Evolutionary conservation across 164 flowering plant species (phyloP).

Genomic region (Kalanchoe fedtschenkoi): DNA sequence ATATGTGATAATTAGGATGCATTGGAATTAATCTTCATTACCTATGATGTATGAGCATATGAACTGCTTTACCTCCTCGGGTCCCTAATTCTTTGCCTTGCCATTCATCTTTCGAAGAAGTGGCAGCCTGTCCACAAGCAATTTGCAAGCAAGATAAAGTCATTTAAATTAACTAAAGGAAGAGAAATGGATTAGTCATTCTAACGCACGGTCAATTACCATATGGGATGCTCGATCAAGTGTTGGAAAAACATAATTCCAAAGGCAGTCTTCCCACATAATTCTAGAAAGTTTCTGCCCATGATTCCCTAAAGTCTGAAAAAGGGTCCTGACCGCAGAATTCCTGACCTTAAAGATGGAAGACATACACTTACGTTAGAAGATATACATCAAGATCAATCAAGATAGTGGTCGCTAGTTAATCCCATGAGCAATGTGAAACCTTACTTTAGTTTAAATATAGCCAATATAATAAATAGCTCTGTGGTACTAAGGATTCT

Average conservation of each 20-base stretch:
- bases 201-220: slow-evolving; percentile 36
- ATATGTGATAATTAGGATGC: background rate
- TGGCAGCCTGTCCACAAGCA: slow-evolving; percentile 51
- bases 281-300: slow-evolving; percentile 87
- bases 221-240: slow-evolving; percentile 69
- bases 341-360: slow-evolving; percentile 67
- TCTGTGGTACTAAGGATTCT: background rate
- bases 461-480: too few species aligned
- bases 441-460: background rate
- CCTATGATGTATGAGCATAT: slow-evolving; percentile 99
- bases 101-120: slow-evolving; percentile 97
- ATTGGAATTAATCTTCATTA: slow-evolving; percentile 12
- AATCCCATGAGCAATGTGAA: background rate
- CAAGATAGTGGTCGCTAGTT: background rate
- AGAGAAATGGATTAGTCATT: background rate
- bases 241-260: slow-evolving; percentile 88
- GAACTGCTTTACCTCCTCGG: slow-evolving; percentile 93
- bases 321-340: slow-evolving; percentile 86
- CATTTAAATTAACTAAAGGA: background rate
- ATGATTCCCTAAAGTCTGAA: slow-evolving; percentile 90
- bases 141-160: slow-evolving; percentile 3
- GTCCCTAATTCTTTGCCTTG: slow-evolving; percentile 99
- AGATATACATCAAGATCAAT: background rate
- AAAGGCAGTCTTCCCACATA: slow-evolving; percentile 97
- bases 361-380: slow-evolving; percentile 2